Percentiles rank a stretch among this genome's conserved stretches.
Conservation (phyloP, 768 basidiomycete species). For the Cantharellus anzutake region DNA sequence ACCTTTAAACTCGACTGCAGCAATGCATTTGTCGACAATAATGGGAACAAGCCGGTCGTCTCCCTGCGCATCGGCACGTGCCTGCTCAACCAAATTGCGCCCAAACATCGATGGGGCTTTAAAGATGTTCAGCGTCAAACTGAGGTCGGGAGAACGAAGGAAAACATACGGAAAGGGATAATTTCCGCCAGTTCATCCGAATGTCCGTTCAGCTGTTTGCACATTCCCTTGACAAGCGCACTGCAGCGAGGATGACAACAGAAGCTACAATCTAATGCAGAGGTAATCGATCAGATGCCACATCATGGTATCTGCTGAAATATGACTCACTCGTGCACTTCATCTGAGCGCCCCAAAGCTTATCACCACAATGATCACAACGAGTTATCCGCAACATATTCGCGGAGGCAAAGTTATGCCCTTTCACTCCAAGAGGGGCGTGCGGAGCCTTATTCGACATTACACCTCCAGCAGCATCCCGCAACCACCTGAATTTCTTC, state of each 20-base stretch:
- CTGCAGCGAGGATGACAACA: constrained; percentile 80
- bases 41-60: constrained; percentile 53
- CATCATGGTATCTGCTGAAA: neutral
- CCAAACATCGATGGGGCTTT: constrained; percentile 85
- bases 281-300: neutral
- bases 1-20: constrained; percentile 80
- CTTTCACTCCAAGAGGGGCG: constrained; percentile 15
- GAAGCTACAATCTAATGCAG: constrained; percentile 47
- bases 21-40: constrained; percentile 90
- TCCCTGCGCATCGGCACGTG: constrained; percentile 40
- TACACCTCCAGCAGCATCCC: constrained; percentile 10
- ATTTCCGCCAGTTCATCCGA: constrained; percentile 11
- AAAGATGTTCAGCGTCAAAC: neutral
- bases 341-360: constrained; percentile 96
- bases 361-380: constrained; percentile 93
- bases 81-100: constrained; percentile 71
- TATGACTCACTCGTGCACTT: constrained; percentile 61
- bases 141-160: constrained; percentile 1
- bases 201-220: constrained; percentile 28
- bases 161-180: constrained; percentile 13
- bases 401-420: constrained; percentile 79
- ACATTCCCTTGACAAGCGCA: constrained; percentile 43
- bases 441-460: constrained; percentile 2
- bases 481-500: constrained; percentile 25
- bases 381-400: constrained; percentile 76